Conservation (phyloP, 345 rosid species). For the Pistacia integerrima region DNA sequence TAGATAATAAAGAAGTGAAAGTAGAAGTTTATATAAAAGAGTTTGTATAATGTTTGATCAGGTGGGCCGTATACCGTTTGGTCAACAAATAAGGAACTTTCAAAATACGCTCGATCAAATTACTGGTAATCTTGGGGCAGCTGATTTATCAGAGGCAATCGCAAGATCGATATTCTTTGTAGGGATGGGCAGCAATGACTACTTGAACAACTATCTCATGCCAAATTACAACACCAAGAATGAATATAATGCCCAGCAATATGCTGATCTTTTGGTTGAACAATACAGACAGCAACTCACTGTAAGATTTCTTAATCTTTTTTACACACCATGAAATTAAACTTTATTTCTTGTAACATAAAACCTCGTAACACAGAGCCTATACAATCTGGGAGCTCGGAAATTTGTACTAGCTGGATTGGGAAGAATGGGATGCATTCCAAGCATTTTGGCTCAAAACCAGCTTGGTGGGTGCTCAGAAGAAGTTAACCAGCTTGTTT, state of each 20-base stretch:
- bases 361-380: slow-evolving; percentile 29
- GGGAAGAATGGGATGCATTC: slow-evolving; percentile 95
- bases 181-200: slow-evolving; percentile 99
- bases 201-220: slow-evolving; percentile 93
- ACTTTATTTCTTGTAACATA: no score
- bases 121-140: slow-evolving; percentile 58
- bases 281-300: slow-evolving; percentile 69
- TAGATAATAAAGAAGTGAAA: no score
- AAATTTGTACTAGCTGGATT: slow-evolving; percentile 81
- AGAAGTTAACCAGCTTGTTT: slow-evolving; percentile 70
- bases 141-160: slow-evolving; percentile 48
- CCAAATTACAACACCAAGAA: slow-evolving; percentile 79
- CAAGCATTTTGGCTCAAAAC: slow-evolving; percentile 87
- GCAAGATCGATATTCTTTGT: slow-evolving; percentile 70
- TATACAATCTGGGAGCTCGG: slow-evolving; percentile 85
- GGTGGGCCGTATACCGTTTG: slow-evolving; percentile 92
- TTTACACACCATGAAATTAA: no score
- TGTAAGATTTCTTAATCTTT: slow-evolving; percentile 34
- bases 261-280: slow-evolving; percentile 67
- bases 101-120: slow-evolving; percentile 74
- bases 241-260: slow-evolving; percentile 73
- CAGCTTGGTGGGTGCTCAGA: slow-evolving; percentile 69
- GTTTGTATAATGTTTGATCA: slow-evolving; percentile 22
- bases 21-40: neutral
- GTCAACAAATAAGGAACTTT: slow-evolving; percentile 79